A percentile compares a stretch with the other conserved stretches of the same genome.
phyloP scores from a whole-genome alignment of 345 rosid genomes.

The Nasturtium officinale region DNA sequence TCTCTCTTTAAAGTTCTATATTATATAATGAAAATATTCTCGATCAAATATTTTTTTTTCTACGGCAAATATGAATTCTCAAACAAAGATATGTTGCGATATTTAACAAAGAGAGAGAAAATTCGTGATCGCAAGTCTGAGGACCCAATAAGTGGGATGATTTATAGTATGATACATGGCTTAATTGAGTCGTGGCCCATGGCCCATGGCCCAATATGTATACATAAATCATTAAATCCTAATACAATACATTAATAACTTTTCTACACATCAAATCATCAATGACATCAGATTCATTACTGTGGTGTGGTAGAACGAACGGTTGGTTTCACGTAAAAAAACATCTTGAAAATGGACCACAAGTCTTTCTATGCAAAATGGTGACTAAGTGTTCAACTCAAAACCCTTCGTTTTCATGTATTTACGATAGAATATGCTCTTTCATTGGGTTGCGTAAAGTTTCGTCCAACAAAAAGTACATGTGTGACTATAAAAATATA shows the following conservation, averaged over 20 bases:
- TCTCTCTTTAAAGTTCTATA: too few species aligned
- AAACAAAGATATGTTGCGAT: background rate
- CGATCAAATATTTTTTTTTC: too few species aligned
- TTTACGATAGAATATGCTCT: constrained; percentile 33
- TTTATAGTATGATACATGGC: background rate
- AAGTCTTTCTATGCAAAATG: constrained; percentile 23
- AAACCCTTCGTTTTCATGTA: constrained; percentile 32
- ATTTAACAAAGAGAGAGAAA: background rate
- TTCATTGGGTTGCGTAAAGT: constrained; percentile 28
- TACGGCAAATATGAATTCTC: too few species aligned
- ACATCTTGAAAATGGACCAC: constrained; percentile 24
- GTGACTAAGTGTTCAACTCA: constrained; percentile 19
- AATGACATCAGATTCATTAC: too few species aligned
- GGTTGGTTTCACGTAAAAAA: constrained; percentile 18
- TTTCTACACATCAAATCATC: too few species aligned
- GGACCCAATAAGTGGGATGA: constrained; percentile 7
- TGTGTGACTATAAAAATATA: background rate
- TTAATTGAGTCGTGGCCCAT: background rate
- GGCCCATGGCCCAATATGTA: constrained; percentile 24
- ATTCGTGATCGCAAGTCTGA: background rate
- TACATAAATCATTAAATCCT: background rate
- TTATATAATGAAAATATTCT: too few species aligned
- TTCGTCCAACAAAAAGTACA: constrained; percentile 21
- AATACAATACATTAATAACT: background rate
- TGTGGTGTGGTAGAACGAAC: constrained; percentile 20